A percentile compares a stretch with the other conserved stretches of the same genome.
Evolutionary conservation across 352 stramenopile genomes (phyloP).

Genomic region (Vaucheria bursata): DNA sequence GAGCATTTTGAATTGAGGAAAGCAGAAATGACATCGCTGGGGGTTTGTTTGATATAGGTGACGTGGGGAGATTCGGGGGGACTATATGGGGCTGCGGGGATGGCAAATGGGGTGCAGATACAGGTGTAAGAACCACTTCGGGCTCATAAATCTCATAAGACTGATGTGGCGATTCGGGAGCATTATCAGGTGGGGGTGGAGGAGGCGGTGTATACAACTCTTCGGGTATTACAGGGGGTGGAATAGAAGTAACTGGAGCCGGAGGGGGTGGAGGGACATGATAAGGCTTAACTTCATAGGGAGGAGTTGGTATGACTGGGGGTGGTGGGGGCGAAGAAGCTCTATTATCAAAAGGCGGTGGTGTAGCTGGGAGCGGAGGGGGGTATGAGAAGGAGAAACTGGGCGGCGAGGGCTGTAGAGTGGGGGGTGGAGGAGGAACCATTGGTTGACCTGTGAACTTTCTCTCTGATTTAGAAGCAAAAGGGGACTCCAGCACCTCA

Average conservation of each 20-base stretch:
- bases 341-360: neutral
- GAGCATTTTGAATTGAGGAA: neutral
- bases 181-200: too few relatives aligned
- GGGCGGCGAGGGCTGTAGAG: neutral
- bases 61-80: neutral
- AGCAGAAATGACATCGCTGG: neutral
- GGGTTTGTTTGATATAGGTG: neutral
- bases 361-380: neutral
- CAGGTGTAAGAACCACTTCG: too few relatives aligned
- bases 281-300: neutral
- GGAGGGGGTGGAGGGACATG: neutral
- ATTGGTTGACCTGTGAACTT: too few relatives aligned
- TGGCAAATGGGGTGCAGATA: neutral
- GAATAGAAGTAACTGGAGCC: too few relatives aligned
- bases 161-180: too few relatives aligned
- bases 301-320: neutral
- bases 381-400: neutral
- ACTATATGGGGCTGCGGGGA: neutral
- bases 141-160: too few relatives aligned
- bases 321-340: neutral
- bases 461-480: too few relatives aligned
- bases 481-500: too few relatives aligned
- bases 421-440: too few relatives aligned
- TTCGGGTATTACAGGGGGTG: too few relatives aligned
- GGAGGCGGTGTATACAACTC: too few relatives aligned